These are phyloP conservation scores for Tylopilus plumbeoviolaceoides DNA, from an alignment of 768 basidiomycete species.

Conservation along the genomic window DNA sequence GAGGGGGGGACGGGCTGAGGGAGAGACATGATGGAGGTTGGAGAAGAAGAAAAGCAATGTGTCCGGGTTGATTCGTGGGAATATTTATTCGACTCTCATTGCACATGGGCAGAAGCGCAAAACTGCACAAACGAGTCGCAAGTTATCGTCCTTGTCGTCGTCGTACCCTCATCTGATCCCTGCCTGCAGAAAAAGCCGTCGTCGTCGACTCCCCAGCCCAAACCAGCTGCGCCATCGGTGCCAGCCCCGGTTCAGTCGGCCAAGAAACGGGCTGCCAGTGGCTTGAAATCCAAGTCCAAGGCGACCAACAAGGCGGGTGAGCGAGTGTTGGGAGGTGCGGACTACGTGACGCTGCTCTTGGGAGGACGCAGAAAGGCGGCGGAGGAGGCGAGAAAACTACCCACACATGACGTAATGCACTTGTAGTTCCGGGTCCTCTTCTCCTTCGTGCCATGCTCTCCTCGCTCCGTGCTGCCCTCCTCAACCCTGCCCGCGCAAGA, in stretches of 20 bases:
- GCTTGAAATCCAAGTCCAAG: constrained; percentile 25
- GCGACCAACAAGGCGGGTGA: constrained; percentile 3
- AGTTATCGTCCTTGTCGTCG: constrained; percentile 15
- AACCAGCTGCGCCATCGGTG: not conserved
- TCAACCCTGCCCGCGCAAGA: constrained; percentile 5
- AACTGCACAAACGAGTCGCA: constrained; percentile 33
- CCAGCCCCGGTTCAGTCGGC: constrained; percentile 16
- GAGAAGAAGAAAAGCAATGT: constrained; percentile 1
- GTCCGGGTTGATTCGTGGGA: constrained; percentile 31
- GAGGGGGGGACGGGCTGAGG: constrained; percentile 96
- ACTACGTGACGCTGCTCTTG: constrained; percentile 70
- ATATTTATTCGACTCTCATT: not conserved
- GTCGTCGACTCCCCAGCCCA: constrained; percentile 4
- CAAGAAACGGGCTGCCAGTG: constrained; percentile 23
- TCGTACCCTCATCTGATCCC: not conserved
- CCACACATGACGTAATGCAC: constrained; percentile 12
- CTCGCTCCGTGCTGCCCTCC: not conserved
- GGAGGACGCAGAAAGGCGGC: constrained; percentile 65
- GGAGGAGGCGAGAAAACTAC: constrained; percentile 47
- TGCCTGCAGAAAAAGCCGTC: constrained; percentile 24
- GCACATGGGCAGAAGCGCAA: constrained; percentile 35
- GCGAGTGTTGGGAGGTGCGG: constrained; percentile 65
- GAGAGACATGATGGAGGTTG: constrained; percentile 62
- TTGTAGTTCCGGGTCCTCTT: constrained; percentile 17
- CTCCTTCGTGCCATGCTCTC: constrained; percentile 14